Conservation (phyloP, 345 rosid genomes). For the Camelina hispida region DNA sequence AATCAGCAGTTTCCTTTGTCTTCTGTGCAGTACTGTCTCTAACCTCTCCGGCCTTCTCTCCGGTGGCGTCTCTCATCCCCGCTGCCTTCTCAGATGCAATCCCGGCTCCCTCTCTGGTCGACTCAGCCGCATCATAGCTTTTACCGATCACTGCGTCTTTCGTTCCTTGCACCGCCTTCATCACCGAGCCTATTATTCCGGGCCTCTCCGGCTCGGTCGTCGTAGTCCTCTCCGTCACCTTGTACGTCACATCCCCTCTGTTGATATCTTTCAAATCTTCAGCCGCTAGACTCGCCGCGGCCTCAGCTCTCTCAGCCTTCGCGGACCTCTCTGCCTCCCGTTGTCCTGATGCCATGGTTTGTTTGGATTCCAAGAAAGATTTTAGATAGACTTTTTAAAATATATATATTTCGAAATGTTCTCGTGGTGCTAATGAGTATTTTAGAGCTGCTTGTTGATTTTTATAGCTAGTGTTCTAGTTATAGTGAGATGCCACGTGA, state of each 20-base stretch:
- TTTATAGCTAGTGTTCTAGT: slow-evolving; percentile 37
- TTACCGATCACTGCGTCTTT: slow-evolving; percentile 71
- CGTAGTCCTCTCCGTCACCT: slow-evolving; percentile 39
- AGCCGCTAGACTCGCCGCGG: slow-evolving; percentile 51
- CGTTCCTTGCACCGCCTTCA: slow-evolving; percentile 62
- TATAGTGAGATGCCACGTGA: slow-evolving; percentile 38
- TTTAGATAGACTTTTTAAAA: background rate
- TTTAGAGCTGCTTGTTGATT: slow-evolving; percentile 27
- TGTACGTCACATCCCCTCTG: slow-evolving; percentile 39
- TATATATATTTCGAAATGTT: background rate
- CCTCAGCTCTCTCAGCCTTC: slow-evolving; percentile 50
- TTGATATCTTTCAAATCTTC: slow-evolving; percentile 53
- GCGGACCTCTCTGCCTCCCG: slow-evolving; percentile 52
- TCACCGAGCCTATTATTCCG: slow-evolving; percentile 61
- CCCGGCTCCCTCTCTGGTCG: slow-evolving; percentile 26
- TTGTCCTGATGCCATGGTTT: slow-evolving; percentile 60
- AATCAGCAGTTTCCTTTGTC: slow-evolving; percentile 33
- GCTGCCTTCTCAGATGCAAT: slow-evolving; percentile 38
- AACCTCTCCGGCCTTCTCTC: slow-evolving; percentile 34
- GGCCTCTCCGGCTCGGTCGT: slow-evolving; percentile 52
- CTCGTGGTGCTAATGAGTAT: background rate
- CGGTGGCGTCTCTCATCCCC: slow-evolving; percentile 33
- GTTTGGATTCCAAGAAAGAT: background rate
- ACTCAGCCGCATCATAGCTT: slow-evolving; percentile 30
- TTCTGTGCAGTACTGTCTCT: slow-evolving; percentile 35